Base-by-base conservation (phyloP, 2,329 filamentous ascomycete genomes). In the Pyrenophora teres region DNA sequence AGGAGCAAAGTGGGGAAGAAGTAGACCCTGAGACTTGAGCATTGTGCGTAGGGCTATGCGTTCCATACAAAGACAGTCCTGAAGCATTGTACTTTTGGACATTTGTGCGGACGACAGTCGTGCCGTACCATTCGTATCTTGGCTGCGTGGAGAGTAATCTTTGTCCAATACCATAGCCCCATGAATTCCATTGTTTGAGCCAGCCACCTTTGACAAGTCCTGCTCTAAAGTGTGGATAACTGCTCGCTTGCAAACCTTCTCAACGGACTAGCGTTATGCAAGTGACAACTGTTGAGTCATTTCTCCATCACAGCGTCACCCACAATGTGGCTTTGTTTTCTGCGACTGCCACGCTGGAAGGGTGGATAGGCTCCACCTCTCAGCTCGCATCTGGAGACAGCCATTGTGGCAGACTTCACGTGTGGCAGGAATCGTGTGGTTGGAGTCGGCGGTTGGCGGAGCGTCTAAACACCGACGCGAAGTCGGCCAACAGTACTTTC, bases 341-440 rank as follows among this genome's bases (percentile, higher is more conserved):
- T 15, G 27, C 16, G 32, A 31, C 32, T 37, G 40, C 38, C 30
- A 27, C 19, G 46, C 35, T 50, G 46, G 25, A 42, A 5, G 21
- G 25, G 21, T 33, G 37, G 40, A 53, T 30, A 31, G 36, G 46
- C 46, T 33, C 46, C 50, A 32, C 40, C 44, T 32, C 31, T 50
- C 50, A 53, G 50, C 50, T 40, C 41, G 46, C 32, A 3, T 45
- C 46, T 50, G 10, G 40, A 40, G 25, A 50, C 23, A 32, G 32
- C 37, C 46, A 45, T 40, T 15, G 50, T 49, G 18, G 46, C 39
- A 48, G 27, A 42, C 46, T 18, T 27, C 6, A 44, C 21, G 40
- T 44, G 21, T 53, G 46, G 36, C 40, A 46, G 31, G 40, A 38
- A 8, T 27, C 25, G 25, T 10, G 4, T 27, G 25, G 25, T 27